These are phyloP conservation scores for Dalechampia spathulata DNA, from an alignment of 441 rosid genomes.

Conservation along the genomic window DNA sequence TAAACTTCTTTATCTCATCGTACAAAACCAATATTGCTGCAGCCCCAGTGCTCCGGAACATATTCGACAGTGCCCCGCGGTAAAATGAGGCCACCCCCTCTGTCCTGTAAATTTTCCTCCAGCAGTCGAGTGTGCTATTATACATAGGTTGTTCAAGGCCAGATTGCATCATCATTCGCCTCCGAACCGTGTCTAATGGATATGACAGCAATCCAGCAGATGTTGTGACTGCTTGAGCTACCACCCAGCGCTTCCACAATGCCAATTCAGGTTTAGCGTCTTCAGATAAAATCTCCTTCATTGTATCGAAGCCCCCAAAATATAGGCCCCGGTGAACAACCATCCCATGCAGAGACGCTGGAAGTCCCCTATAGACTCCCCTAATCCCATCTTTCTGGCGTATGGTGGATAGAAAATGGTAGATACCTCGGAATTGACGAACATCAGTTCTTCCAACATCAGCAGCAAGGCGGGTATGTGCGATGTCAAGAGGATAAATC, in stretches of 20 bases:
- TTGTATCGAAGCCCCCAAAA: slow-evolving; percentile 88
- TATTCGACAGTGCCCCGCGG: slow-evolving; percentile 77
- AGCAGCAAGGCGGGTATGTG: slow-evolving; percentile 97
- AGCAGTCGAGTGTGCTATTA: slow-evolving; percentile 59
- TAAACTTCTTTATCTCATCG: slow-evolving; percentile 77
- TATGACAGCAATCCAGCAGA: slow-evolving; percentile 82
- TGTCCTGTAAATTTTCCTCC: slow-evolving; percentile 64
- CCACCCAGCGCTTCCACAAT: slow-evolving; percentile 83
- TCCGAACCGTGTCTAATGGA: slow-evolving; percentile 81
- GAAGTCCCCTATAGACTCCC: slow-evolving; percentile 84
- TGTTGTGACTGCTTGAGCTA: slow-evolving; percentile 90
- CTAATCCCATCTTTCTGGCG: slow-evolving; percentile 59
- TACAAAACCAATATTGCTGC: slow-evolving; percentile 90
- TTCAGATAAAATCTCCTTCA: slow-evolving; percentile 63
- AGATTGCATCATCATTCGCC: slow-evolving; percentile 97
- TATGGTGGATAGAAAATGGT: slow-evolving; percentile 72
- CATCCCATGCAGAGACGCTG: slow-evolving; percentile 87
- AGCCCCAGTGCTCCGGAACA: slow-evolving; percentile 86
- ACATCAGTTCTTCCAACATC: slow-evolving; percentile 68
- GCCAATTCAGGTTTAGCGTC: slow-evolving; percentile 50
- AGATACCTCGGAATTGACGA: slow-evolving; percentile 77
- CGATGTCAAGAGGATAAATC: slow-evolving; percentile 90
- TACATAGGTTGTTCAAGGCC: slow-evolving; percentile 74
- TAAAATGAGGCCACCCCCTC: slow-evolving; percentile 83
- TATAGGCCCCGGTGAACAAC: slow-evolving; percentile 77